Base-by-base conservation (phyloP, 306 rosid genomes). In the Cucurbita ficifolia region DNA sequence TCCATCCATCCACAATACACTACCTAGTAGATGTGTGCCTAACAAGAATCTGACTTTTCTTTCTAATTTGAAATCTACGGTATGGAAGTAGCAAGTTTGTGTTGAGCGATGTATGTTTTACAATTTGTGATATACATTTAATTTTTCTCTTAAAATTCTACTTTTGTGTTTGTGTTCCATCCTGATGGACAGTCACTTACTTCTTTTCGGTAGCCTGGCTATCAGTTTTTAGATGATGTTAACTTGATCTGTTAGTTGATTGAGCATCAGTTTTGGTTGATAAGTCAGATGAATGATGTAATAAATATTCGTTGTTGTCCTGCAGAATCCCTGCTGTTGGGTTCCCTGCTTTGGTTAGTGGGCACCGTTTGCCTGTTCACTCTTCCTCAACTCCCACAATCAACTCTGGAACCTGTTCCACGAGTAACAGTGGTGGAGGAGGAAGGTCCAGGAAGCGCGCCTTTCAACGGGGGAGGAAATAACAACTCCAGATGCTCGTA, bases 241-340 rank as follows among this genome's bases (percentile, higher is more conserved):
- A 13, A 76, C 43, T 68, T 7, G 54, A 42, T 42, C 3, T 67
- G 38, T 45, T 42, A n/a, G 22, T 39, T 61, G 46, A 53, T 48
- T 36, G 57, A 42, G 24, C 24, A 12, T 10, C 17, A 10, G 10
- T 50, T 36, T 45, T 1, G 52, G 33, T 50, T 76, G 12, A 53
- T 71, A 40, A 33, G 48, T 71, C 49, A 35, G 18, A 58, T 70
- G 76, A 48, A 72, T 19, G 73, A 67, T 45, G 69, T 69, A 61
- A 16, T 61, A 17, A 63, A 24, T 80, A 79, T 72, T 22, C 45
- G 45, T 76, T 70, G 72, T 59, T 49, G 63, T 79, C n/a, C 61
- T 74, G 73, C 90, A 90, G 96, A 92, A 92, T 86, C 92, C 96
- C 98, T 93, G 98, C 98, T 90, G 98, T 74, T 92, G 98, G 98